A percentile compares a stretch with the other conserved stretches of the same genome.
These are phyloP conservation scores for Ogataea nakhonphanomensis DNA, from an alignment of 805 yeast species.

Conservation along the genomic window DNA sequence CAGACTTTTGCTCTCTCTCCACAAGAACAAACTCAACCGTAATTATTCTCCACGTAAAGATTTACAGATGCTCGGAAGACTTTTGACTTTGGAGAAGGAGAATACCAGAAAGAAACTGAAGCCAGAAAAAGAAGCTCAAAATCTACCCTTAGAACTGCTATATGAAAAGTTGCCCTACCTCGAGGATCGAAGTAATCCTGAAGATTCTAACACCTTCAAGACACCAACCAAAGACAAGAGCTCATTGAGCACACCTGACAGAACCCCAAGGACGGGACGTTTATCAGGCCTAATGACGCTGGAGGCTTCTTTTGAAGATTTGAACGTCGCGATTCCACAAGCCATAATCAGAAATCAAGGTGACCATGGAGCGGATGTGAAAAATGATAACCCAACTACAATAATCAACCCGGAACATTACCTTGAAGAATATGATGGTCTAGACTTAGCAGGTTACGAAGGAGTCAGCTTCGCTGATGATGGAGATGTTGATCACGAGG, in stretches of 20 bases:
- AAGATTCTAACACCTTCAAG: neutral
- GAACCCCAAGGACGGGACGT: conserved; percentile 21
- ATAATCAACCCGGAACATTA: conserved; percentile 5
- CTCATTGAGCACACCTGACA: conserved; percentile 13
- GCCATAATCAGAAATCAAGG: conserved; percentile 32
- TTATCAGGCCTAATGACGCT: conserved; percentile 26
- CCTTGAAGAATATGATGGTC: conserved; percentile 10
- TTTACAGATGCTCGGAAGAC: conserved; percentile 28
- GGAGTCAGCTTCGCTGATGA: conserved; percentile 1
- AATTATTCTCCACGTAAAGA: conserved; percentile 34
- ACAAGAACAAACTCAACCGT: conserved; percentile 20
- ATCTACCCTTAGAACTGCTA: conserved; percentile 13
- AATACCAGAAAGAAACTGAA: conserved; percentile 19
- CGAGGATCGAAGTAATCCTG: neutral
- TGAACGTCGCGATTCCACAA: conserved; percentile 34
- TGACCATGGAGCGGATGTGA: conserved; percentile 22
- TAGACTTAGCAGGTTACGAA: conserved; percentile 4
- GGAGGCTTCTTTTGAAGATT: conserved; percentile 26
- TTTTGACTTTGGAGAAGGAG: conserved; percentile 27
- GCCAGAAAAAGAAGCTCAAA: conserved; percentile 11
- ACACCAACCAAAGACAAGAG: neutral
- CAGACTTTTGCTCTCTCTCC: conserved; percentile 27
- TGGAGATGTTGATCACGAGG: conserved; percentile 15
- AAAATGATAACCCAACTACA: conserved; percentile 14
- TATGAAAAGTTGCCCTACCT: conserved; percentile 11